These are phyloP conservation scores for Aspergillus sp. DNA, from an alignment of 2,329 filamentous ascomycete genomes.

Conservation along the genomic window DNA sequence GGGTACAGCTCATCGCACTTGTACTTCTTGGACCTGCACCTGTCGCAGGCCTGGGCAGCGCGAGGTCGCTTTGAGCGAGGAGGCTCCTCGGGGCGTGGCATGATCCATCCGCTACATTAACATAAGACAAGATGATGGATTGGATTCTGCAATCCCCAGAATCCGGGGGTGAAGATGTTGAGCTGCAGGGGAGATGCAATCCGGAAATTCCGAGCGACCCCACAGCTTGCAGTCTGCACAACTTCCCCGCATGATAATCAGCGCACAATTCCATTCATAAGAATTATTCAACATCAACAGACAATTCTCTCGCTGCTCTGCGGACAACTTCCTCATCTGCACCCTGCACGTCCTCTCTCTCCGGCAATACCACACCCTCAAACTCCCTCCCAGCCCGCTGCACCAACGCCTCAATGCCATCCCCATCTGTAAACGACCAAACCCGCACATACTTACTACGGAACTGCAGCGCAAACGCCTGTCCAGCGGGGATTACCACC, in stretches of 20 bases:
- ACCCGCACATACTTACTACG: conserved; percentile 49
- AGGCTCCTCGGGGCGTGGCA: conserved; percentile 28
- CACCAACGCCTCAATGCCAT: conserved; percentile 50
- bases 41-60: conserved; percentile 49
- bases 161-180: no score
- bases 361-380: conserved; percentile 41
- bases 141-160: no score
- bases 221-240: neutral
- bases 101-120: conserved; percentile 22
- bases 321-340: conserved; percentile 17
- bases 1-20: conserved; percentile 50
- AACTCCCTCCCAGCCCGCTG: conserved; percentile 38
- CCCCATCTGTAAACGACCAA: conserved; percentile 51
- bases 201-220: conserved; percentile 22
- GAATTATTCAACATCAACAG: no score
- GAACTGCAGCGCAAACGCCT: conserved; percentile 48
- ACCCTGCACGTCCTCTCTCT: conserved; percentile 30
- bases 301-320: conserved; percentile 2
- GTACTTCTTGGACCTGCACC: conserved; percentile 51
- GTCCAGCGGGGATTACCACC: conserved; percentile 49
- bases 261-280: neutral
- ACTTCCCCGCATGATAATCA: neutral
- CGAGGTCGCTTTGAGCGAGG: conserved; percentile 38
- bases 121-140: neutral
- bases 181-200: neutral